Conservation (phyloP, 2,329 filamentous ascomycete species). For the Coleophoma crateriformis region DNA sequence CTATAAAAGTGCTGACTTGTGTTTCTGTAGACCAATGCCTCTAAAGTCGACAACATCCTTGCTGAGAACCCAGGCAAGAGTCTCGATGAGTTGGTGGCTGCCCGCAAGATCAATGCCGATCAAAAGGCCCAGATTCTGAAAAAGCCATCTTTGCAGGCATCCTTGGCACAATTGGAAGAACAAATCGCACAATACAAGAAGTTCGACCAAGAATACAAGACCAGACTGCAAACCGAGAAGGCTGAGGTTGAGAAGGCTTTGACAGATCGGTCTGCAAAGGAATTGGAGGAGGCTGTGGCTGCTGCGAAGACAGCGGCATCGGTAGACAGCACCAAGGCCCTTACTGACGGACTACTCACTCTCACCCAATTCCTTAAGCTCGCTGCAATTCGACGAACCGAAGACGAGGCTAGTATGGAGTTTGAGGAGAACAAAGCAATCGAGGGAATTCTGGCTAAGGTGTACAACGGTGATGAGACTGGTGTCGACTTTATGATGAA, state of each 20-base stretch:
- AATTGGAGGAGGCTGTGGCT: constrained; percentile 42
- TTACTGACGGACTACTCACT: constrained; percentile 61
- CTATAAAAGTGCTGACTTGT: constrained; percentile 11
- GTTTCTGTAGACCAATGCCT: constrained; percentile 54
- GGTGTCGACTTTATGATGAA: constrained; percentile 73
- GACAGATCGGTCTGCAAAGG: constrained; percentile 39
- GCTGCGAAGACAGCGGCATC: constrained; percentile 46
- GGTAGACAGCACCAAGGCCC: constrained; percentile 46
- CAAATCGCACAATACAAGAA: constrained; percentile 71
- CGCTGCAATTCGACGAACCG: constrained; percentile 68
- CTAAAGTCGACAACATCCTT: constrained; percentile 66
- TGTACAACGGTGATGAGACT: constrained; percentile 72
- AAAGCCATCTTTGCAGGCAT: constrained; percentile 66
- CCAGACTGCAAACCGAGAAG: constrained; percentile 52
- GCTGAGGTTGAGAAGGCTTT: constrained; percentile 54
- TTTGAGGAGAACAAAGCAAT: constrained; percentile 74
- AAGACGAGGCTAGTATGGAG: constrained; percentile 57
- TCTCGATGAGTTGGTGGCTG: constrained; percentile 66
- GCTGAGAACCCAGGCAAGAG: constrained; percentile 64
- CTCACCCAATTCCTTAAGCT: constrained; percentile 77
- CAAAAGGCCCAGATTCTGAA: constrained; percentile 73
- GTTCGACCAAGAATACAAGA: constrained; percentile 66
- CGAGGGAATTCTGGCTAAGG: constrained; percentile 71
- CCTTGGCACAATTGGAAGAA: constrained; percentile 66
- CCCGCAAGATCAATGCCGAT: constrained; percentile 73